Percentiles rank a stretch among this genome's conserved stretches.
phyloP scores from a whole-genome alignment of 2,329 filamentous ascomycete species.

The Colletotrichum sp. region DNA sequence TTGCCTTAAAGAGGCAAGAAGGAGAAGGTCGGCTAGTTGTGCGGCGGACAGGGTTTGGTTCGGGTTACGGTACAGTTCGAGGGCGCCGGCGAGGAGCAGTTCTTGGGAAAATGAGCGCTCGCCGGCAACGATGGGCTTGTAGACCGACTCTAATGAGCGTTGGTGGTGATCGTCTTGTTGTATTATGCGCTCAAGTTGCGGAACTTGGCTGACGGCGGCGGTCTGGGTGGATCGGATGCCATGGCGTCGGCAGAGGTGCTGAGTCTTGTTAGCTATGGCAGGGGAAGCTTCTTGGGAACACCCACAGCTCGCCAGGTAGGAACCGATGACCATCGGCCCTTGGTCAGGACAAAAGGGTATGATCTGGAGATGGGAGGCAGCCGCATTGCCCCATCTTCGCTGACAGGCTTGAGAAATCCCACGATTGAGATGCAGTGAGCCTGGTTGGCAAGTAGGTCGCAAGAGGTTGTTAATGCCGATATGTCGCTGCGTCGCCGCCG shows the following conservation, averaged over 20 bases:
- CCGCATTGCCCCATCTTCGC: constrained; percentile 23
- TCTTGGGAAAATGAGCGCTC: background rate
- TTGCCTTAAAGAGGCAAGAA: background rate
- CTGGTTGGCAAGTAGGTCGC: background rate
- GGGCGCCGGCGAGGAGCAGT: background rate
- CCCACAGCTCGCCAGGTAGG: background rate
- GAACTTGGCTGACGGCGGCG: background rate
- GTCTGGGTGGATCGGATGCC: background rate
- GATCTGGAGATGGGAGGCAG: constrained; percentile 9
- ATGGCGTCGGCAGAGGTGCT: background rate
- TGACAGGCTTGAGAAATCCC: background rate
- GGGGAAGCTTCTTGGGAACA: background rate
- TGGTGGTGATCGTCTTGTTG: background rate
- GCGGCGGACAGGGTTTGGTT: background rate
- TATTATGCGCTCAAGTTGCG: background rate
- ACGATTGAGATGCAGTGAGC: background rate
- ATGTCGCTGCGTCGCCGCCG: background rate
- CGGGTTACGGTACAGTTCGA: background rate
- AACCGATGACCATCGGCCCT: background rate
- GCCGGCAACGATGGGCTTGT: background rate
- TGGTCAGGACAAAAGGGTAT: constrained; percentile 9
- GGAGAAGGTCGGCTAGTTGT: background rate
- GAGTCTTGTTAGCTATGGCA: background rate
- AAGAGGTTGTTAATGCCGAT: background rate
- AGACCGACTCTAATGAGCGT: background rate